These are phyloP conservation scores for Fragaria ananassa DNA, from an alignment of 306 rosid species.

Conservation along the genomic window DNA sequence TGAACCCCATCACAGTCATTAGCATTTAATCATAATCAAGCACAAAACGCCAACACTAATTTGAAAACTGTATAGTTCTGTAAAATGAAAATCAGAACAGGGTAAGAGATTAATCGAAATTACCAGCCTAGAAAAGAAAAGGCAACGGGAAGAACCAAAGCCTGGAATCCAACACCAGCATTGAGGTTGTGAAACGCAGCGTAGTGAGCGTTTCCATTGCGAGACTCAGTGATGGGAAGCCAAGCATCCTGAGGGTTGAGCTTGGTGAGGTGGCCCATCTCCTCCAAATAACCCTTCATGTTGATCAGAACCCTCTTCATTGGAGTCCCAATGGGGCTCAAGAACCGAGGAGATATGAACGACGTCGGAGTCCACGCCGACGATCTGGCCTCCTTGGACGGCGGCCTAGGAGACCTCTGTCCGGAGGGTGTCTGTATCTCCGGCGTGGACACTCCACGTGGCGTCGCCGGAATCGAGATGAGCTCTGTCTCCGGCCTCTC, in stretches of 20 bases:
- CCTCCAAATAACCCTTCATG: constrained; percentile 97
- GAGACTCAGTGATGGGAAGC: constrained; percentile 99
- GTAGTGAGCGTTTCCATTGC: constrained; percentile 96
- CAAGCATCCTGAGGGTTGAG: constrained; percentile 98
- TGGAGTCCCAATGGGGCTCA: constrained; percentile 96
- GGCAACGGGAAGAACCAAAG: constrained; percentile 88
- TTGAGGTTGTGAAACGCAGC: constrained; percentile 98
- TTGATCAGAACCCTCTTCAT: constrained; percentile 90
- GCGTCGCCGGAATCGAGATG: constrained; percentile 92
- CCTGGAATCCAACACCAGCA: constrained; percentile 97
- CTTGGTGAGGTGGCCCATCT: constrained; percentile 90
- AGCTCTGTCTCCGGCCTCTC: constrained; percentile 96
- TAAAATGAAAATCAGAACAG: background rate
- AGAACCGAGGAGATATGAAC: constrained; percentile 91
- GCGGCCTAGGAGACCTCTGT: constrained; percentile 81
- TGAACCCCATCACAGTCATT: constrained; percentile 1
- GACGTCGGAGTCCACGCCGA: constrained; percentile 98
- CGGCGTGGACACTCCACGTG: constrained; percentile 82
- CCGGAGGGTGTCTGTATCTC: constrained; percentile 87
- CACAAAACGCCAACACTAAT: constrained; percentile 9
- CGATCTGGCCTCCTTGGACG: constrained; percentile 77
- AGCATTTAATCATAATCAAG: background rate
- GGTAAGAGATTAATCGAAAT: background rate
- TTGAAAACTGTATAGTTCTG: background rate
- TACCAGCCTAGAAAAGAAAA: constrained; percentile 97